Evolutionary conservation across 2,329 filamentous ascomycete genomes (phyloP).

Genomic region (Tolypocladium inflatum): DNA sequence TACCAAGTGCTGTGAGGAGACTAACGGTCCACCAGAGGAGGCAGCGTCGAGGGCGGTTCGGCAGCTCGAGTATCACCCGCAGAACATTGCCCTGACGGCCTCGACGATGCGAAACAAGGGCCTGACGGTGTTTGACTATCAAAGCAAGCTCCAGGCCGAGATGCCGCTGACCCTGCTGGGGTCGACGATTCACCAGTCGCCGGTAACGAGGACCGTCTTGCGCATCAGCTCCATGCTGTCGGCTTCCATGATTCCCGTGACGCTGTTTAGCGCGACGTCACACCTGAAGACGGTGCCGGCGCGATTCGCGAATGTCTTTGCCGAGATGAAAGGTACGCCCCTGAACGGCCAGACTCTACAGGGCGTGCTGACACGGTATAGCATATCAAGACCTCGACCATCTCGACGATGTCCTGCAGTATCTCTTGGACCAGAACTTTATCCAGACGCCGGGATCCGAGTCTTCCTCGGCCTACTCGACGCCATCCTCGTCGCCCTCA

Average conservation of each 20-base stretch:
- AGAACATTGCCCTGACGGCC: constrained; percentile 10
- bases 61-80: constrained; percentile 11
- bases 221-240: constrained; percentile 16
- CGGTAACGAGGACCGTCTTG: constrained; percentile 11
- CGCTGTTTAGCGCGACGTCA: constrained; percentile 8
- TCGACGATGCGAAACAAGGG: constrained; percentile 12
- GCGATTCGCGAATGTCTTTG: constrained; percentile 7
- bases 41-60: constrained; percentile 9
- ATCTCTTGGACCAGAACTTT: constrained; percentile 14
- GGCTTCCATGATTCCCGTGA: constrained; percentile 10
- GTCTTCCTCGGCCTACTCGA: constrained; percentile 7
- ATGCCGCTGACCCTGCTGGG: constrained; percentile 7
- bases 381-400: constrained; percentile 8
- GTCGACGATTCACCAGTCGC: constrained; percentile 14
- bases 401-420: constrained; percentile 13
- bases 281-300: constrained; percentile 4
- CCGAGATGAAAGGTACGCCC: constrained; percentile 8
- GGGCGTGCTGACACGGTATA: background rate
- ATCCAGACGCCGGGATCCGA: constrained; percentile 10
- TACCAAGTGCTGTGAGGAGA: too few relatives aligned
- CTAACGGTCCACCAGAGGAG: constrained; percentile 1
- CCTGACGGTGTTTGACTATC: constrained; percentile 8
- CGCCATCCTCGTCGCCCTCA: constrained; percentile 8
- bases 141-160: constrained; percentile 4
- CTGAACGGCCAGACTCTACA: background rate